Evolutionary conservation across 305 asterid genomes (phyloP), one percentile per base, ranked within the genome.

Genomic region (Ruellia speciosa): DNA sequence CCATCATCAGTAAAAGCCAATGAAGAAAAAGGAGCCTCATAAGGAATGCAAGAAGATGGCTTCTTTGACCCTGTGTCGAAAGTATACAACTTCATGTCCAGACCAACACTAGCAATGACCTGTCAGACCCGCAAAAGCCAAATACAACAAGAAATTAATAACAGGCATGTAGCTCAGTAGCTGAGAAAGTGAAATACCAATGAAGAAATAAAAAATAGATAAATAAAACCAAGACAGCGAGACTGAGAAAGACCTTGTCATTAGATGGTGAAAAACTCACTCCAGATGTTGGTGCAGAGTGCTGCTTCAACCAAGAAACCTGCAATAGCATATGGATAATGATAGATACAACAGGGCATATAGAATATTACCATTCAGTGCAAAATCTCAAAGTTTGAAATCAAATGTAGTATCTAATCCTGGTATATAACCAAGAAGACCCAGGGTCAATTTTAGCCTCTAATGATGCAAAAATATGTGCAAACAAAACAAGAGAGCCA

Each of bases 251-350:
- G 70, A 88, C 99, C 99, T 88, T 93, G 74, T 93, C 99, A 63
- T 84, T 86, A 74, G 92, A 79, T 70, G 99, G 96, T 68, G 97
- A 93, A 75, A 93, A 88, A 79, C 95, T 76, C 75, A 93, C 79
- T 7, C 95, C 96, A 68, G 97, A 82, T 64, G 86, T 83, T 52
- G 97, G 99, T 47, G 99, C 96, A 64, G 97, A 88, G 72, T 93
- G 99, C 73, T 88, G 97, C 81, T 86, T 88, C 67, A 81, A 58
- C 99, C 99, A 93, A 62, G 99, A 88, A 76, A 78, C 86, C 96
- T 88, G 78, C 55, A 52, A 68, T 70, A 60, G 67, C 66, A 68
- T 58, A 71, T 53, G 24, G 39, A 52, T 34, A 47, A 43, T n/a
- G 14, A 43, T 9, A 43, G 6, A n/a, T 13, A 5, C 14, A n/a